These are phyloP conservation scores for Pleurotus salmoneostramineus DNA, from an alignment of 768 basidiomycete species.

Conservation along the genomic window DNA sequence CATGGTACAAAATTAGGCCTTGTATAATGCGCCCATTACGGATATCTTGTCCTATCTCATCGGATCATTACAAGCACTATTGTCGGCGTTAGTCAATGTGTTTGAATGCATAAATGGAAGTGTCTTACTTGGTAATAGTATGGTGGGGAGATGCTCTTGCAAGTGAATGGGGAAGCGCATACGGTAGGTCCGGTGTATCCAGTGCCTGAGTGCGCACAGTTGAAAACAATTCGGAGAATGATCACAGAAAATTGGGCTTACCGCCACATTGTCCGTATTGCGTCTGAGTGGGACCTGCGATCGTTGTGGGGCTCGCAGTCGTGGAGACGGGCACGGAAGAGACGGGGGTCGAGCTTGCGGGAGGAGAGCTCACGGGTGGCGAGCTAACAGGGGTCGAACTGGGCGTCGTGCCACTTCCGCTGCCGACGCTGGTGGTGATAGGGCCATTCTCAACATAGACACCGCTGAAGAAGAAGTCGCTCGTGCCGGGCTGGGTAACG, in stretches of 20 bases:
- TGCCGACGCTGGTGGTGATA: slow-evolving; percentile 50
- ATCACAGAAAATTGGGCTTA: slow-evolving; percentile 13
- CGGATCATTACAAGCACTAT: neutral
- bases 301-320: slow-evolving; percentile 15
- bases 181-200: slow-evolving; percentile 43
- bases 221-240: neutral
- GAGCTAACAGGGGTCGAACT: slow-evolving; percentile 10
- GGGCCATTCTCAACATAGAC: slow-evolving; percentile 58
- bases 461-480: slow-evolving; percentile 59
- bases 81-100: neutral
- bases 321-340: slow-evolving; percentile 12
- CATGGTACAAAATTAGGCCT: neutral
- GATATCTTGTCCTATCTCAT: neutral
- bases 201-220: slow-evolving; percentile 22
- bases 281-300: slow-evolving; percentile 33
- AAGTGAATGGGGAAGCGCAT: slow-evolving; percentile 38
- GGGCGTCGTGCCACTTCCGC: slow-evolving; percentile 18
- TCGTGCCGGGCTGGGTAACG: slow-evolving; percentile 37
- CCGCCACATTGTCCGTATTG: slow-evolving; percentile 55
- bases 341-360: neutral
- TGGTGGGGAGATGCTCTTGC: slow-evolving; percentile 43
- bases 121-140: slow-evolving; percentile 47
- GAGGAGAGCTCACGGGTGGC: neutral
- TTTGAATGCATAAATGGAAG: neutral
- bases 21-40: slow-evolving; percentile 5